Base-by-base conservation (phyloP, 2,329 filamentous ascomycete genomes). In the Trichoderma oligosporum region DNA sequence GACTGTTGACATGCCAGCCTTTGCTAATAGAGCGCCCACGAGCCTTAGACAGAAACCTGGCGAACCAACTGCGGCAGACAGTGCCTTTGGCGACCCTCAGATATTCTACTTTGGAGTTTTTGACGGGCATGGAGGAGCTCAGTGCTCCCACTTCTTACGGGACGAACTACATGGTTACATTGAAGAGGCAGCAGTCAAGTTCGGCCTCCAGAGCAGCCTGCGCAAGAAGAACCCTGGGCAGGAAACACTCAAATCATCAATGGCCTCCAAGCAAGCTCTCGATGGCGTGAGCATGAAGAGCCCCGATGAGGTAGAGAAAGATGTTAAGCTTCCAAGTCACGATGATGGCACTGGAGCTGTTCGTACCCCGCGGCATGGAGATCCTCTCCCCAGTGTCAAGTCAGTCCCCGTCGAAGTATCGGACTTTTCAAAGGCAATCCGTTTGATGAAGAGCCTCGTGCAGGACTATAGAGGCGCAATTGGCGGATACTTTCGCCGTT, bases 21-120 rank as follows among this genome's bases (percentile, higher is more conserved):
- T 99, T 73, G 91, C 94, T 4, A 92, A 88, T 72, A 82, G 89
- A 35, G 83, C 85, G 4, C 92, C 93, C 11, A 80, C 89, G 60
- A 86, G 81, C 65, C 74, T 79, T 52, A 74, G 71, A 47, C 79
- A 78, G 62, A 77, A 73, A 38, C 71, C 74, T 22, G 82, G 77
- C 61, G 84, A 84, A 72, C 85, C 82, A 48, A 89, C 82, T 22
- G 83, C 79, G 8, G 89, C 90, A 5, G 88, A 89, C 58, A 88
- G 86, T 62, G 84, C 88, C 1, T 88, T 84, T 61, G 93, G 93
- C 2, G 93, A 97, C 68, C 93, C 93, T 1, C 93, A 97, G 70
- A 87, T 97, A 31, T 99, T 99, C 73, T 99, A 97, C 72, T 99
- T 97, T 78, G 92, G 84, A 1, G 86, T 97, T 1, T 99, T 97